Conservation (phyloP, 768 basidiomycete species). For the Termitomyces heimii region DNA sequence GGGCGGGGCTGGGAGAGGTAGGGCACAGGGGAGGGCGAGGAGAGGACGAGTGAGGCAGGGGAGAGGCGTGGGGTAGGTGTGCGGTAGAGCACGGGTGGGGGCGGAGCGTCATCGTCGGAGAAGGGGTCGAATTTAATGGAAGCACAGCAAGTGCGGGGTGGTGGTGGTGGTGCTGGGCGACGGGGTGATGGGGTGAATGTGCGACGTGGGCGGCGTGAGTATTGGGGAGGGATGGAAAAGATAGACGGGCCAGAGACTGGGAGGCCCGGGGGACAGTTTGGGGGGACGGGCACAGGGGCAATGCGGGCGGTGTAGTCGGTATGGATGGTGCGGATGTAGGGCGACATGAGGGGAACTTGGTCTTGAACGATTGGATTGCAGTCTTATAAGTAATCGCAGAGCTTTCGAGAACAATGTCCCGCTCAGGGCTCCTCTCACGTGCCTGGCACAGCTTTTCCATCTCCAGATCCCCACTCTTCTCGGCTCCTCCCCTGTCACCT, state of each 20-base stretch:
- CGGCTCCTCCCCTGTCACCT: no score
- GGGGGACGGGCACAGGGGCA: constrained; percentile 9
- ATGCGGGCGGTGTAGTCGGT: constrained; percentile 25
- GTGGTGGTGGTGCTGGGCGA: constrained; percentile 5
- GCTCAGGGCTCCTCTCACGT: neutral
- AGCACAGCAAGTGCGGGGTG: constrained; percentile 6
- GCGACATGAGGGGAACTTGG: constrained; percentile 13
- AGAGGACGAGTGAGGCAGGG: neutral
- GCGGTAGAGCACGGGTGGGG: neutral
- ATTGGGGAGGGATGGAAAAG: neutral
- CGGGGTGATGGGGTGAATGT: constrained; percentile 1
- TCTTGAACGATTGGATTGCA: neutral
- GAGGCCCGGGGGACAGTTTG: constrained; percentile 11
- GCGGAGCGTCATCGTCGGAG: constrained; percentile 8
- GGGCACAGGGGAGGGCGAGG: constrained; percentile 9
- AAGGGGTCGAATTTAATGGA: constrained; percentile 18
- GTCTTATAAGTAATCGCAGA: neutral
- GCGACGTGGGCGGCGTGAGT: constrained; percentile 9
- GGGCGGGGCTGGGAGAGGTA: neutral
- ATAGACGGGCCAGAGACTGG: neutral
- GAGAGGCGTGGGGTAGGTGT: neutral
- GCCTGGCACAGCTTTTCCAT: neutral
- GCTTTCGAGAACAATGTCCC: neutral
- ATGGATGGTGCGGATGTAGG: constrained; percentile 38
- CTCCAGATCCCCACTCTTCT: neutral